Base-by-base conservation (phyloP, 257 asterid species). In the Leonotis leonurus region DNA sequence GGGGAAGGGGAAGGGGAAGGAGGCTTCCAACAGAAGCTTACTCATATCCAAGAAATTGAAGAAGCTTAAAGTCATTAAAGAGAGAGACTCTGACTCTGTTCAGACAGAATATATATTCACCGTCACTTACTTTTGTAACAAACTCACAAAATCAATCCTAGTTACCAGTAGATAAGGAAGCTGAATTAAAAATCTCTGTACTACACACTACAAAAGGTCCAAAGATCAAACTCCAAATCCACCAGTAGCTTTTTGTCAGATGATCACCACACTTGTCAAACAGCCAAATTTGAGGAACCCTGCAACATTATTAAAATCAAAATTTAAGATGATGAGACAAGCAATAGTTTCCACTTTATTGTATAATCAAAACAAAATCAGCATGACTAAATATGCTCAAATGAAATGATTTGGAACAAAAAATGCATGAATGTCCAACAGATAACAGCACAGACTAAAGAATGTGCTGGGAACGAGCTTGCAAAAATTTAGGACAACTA, bases 111-210 rank as follows among this genome's bases (percentile, higher is more conserved):
- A 57, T 36, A 44, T 71, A 49, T 71, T 44, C 64, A 55, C 37
- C 14, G 10, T 21, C 45, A 64, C 17, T n/a, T n/a, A n/a, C 51
- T 27, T n/a, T n/a, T 24, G 24, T 12, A 64, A 43, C 60, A 29
- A 35, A 60, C 44, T 64, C 71, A 48, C 25, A 66, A 67, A 26
- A 18, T 25, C 35, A 36, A 61, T 56, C 68, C 65, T 64, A 55
- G 62, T 60, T 68, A 49, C 64, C 55, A 36, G 49, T 9, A 27
- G 65, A 60, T 21, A 44, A 56, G 20, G 57, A 44, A 64, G 58
- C 62, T 49, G 57, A 65, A 55, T 46, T 53, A 25, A 64, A 59
- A 58, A 54, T 68, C 73, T 64, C 72, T 48, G 50, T 37, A 64
- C 67, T 33, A 68, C 73, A 76, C 45, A 64, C 57, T 71, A 22